Conservation (phyloP, 345 rosid genomes). For the Dipteronia dyeriana region DNA sequence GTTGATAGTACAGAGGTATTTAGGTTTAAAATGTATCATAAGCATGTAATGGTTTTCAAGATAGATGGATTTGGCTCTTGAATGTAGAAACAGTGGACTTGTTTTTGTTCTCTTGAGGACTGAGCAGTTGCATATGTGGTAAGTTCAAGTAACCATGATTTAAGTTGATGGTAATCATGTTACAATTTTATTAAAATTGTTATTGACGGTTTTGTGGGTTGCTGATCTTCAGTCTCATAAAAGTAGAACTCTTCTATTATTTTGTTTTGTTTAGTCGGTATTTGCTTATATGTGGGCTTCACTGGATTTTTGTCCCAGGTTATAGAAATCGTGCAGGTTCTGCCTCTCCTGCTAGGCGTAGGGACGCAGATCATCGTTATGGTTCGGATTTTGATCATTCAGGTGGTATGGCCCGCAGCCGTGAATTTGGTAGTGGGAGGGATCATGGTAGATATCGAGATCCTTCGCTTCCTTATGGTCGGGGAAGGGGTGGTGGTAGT, state of each 20-base stretch:
- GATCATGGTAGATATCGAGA: constrained; percentile 71
- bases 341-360: constrained; percentile 65
- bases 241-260: constrained; percentile 19
- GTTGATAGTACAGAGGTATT: constrained; percentile 27
- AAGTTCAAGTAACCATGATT: constrained; percentile 22
- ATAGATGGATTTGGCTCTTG: constrained; percentile 28
- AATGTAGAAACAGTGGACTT: constrained; percentile 28
- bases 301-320: constrained; percentile 56
- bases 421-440: constrained; percentile 57
- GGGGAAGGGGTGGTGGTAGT: constrained; percentile 65
- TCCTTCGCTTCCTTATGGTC: constrained; percentile 59
- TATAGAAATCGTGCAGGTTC: constrained; percentile 78
- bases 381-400: constrained; percentile 62
- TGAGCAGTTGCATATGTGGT: constrained; percentile 18
- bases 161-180: constrained; percentile 31
- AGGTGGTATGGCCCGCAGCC: constrained; percentile 47
- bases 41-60: constrained; percentile 26
- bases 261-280: constrained; percentile 18
- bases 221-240: constrained; percentile 16
- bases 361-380: constrained; percentile 57
- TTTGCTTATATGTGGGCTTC: constrained; percentile 36
- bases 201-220: constrained; percentile 29
- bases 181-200: constrained; percentile 32
- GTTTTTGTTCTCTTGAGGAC: constrained; percentile 20
- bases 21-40: constrained; percentile 26